Conservation (phyloP, 192 early-diverging fungal species). For the Coemansia furcata region DNA sequence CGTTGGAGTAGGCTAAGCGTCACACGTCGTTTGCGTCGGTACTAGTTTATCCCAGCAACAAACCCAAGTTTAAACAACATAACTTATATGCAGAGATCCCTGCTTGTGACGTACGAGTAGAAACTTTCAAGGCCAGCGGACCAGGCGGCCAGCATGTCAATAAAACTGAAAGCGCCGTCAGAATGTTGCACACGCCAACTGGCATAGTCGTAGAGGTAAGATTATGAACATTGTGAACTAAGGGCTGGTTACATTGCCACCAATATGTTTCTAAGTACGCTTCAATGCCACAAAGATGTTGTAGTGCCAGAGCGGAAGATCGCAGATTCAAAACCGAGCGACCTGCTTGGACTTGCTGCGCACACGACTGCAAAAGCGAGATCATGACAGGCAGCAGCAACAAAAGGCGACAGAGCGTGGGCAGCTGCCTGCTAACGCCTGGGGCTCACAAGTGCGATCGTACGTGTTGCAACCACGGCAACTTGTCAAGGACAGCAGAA, state of each 20-base stretch:
- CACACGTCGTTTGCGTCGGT: constrained; percentile 61
- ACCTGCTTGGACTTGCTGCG: constrained; percentile 75
- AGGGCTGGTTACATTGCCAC: background rate
- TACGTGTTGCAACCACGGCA: constrained; percentile 65
- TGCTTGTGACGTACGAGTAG: constrained; percentile 54
- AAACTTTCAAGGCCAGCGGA: constrained; percentile 49
- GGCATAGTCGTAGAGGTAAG: constrained; percentile 62
- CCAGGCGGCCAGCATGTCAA: constrained; percentile 83
- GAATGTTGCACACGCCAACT: constrained; percentile 83
- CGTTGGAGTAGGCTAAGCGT: constrained; percentile 54
- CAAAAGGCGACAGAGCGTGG: constrained; percentile 15
- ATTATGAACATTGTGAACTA: background rate
- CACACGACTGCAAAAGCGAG: constrained; percentile 63
- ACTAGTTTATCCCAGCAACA: constrained; percentile 12
- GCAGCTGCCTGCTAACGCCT: constrained; percentile 44
- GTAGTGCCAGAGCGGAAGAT: constrained; percentile 8
- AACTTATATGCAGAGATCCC: constrained; percentile 33
- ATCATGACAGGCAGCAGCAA: constrained; percentile 52
- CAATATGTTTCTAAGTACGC: background rate
- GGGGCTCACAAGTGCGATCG: constrained; percentile 60
- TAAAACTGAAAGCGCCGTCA: constrained; percentile 82
- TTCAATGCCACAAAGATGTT: background rate
- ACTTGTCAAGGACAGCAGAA: constrained; percentile 60
- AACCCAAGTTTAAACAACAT: constrained; percentile 23
- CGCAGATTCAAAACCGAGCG: constrained; percentile 63